phyloP scores from a whole-genome alignment of 2,329 filamentous ascomycete species.

The Fusarium paranaense region DNA sequence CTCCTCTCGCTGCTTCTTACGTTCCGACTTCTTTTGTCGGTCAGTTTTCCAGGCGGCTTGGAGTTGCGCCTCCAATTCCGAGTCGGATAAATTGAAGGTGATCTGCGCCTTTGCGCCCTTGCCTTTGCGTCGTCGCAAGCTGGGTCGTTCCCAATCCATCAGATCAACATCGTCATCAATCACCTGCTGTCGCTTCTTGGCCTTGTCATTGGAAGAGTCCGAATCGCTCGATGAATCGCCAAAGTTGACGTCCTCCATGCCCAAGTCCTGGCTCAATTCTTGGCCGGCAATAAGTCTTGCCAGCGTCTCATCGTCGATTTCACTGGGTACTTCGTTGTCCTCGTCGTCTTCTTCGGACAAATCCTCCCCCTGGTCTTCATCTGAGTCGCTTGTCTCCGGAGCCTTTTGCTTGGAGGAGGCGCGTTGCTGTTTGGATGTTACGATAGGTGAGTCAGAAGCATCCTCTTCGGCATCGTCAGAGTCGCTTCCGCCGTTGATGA shows the following conservation, averaged over 20 bases:
- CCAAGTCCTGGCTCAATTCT: slow-evolving; percentile 11
- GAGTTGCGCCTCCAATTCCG: slow-evolving; percentile 72
- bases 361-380: slow-evolving; percentile 8
- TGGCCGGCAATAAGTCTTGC: slow-evolving; percentile 42
- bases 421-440: slow-evolving; percentile 59
- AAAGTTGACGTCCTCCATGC: slow-evolving; percentile 30
- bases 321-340: slow-evolving; percentile 27
- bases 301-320: slow-evolving; percentile 43
- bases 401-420: slow-evolving; percentile 57
- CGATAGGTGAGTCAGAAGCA: slow-evolving; percentile 59
- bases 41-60: slow-evolving; percentile 74
- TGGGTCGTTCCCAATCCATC: slow-evolving; percentile 84
- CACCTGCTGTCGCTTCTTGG: slow-evolving; percentile 54
- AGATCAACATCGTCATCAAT: slow-evolving; percentile 75
- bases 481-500: slow-evolving; percentile 19
- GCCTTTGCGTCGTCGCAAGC: slow-evolving; percentile 69
- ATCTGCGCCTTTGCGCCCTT: slow-evolving; percentile 70
- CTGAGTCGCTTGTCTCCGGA: slow-evolving; percentile 43
- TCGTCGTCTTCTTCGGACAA: background rate
- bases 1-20: slow-evolving; percentile 77
- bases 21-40: slow-evolving; percentile 75
- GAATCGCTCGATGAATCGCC: slow-evolving; percentile 30
- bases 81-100: slow-evolving; percentile 69
- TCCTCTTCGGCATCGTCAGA: slow-evolving; percentile 14
- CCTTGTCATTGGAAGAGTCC: slow-evolving; percentile 20